Evolutionary conservation across 495 filamentous ascomycete genomes (phyloP).

Genomic region (Talaromyces thailandensis): DNA sequence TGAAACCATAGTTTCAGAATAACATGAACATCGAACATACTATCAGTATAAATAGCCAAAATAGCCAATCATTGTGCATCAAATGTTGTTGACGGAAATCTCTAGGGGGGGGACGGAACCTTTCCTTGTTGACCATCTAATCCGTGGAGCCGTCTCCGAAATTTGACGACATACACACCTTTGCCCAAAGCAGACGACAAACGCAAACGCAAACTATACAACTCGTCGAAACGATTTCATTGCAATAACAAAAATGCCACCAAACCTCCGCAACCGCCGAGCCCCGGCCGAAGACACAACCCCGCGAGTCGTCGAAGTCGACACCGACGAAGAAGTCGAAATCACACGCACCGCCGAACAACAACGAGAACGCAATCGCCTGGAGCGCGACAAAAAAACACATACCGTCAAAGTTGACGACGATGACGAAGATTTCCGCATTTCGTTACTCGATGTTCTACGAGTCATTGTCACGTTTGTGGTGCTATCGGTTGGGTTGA

Average conservation of each 20-base stretch:
- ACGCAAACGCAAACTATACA: neutral
- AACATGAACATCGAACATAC: neutral
- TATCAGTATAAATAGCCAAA: neutral
- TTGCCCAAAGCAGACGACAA: neutral
- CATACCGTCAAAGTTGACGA: neutral
- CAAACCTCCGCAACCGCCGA: conserved; percentile 5
- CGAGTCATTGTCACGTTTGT: conserved; percentile 63
- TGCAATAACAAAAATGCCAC: neutral
- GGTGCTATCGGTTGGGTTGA: conserved; percentile 59
- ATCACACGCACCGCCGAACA: conserved; percentile 8
- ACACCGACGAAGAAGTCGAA: conserved; percentile 10
- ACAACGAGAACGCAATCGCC: neutral
- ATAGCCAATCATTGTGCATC: neutral
- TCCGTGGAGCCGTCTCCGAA: neutral
- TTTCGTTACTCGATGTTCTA: conserved; percentile 63
- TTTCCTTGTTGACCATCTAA: neutral
- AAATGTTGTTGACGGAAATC: neutral
- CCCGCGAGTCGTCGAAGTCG: conserved; percentile 7
- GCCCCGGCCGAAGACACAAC: neutral
- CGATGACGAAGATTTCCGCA: conserved; percentile 14
- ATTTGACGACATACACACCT: neutral
- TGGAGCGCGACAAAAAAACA: neutral
- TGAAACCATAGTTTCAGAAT: neutral
- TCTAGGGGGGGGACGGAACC: neutral
- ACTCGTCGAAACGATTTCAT: neutral